Percentiles rank a stretch among this genome's conserved stretches.
These are phyloP conservation scores for Dendryphion nanum DNA, from an alignment of 2,329 filamentous ascomycete genomes.

Conservation along the genomic window DNA sequence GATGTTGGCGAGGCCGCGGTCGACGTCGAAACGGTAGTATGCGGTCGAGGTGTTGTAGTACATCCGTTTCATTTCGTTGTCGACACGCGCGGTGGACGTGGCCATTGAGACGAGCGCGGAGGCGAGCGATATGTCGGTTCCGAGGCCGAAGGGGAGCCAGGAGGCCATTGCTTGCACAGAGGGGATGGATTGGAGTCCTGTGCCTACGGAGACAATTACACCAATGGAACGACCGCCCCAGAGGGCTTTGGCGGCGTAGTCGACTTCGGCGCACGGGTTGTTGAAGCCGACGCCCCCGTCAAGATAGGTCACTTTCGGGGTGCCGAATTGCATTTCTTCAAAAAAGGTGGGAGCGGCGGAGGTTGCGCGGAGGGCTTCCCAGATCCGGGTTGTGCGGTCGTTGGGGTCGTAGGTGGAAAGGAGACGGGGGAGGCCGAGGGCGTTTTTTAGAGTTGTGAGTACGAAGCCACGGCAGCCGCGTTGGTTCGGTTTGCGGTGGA, in stretches of 20 bases:
- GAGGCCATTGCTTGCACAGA: slow-evolving; percentile 35
- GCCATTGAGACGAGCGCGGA: slow-evolving; percentile 39
- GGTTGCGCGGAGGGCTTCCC: slow-evolving; percentile 54
- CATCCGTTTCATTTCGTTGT: slow-evolving; percentile 43
- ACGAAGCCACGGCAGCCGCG: slow-evolving; percentile 40
- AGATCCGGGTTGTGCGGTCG: slow-evolving; percentile 40
- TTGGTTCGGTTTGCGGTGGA: slow-evolving; percentile 32
- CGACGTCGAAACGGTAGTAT: slow-evolving; percentile 42
- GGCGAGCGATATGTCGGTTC: slow-evolving; percentile 37
- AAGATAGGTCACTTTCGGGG: slow-evolving; percentile 47
- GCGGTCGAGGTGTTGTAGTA: slow-evolving; percentile 36
- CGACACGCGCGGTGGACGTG: slow-evolving; percentile 37
- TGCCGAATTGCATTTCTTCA: slow-evolving; percentile 51
- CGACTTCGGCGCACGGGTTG: slow-evolving; percentile 53
- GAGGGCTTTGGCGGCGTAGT: slow-evolving; percentile 46
- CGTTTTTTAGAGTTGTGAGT: slow-evolving; percentile 39
- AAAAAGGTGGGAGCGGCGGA: slow-evolving; percentile 52
- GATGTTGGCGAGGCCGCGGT: slow-evolving; percentile 39
- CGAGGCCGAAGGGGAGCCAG: slow-evolving; percentile 41
- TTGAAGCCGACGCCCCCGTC: slow-evolving; percentile 52
- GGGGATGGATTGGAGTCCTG: slow-evolving; percentile 39
- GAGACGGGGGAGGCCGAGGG: slow-evolving; percentile 35
- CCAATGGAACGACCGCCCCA: slow-evolving; percentile 38
- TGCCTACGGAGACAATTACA: slow-evolving; percentile 41
- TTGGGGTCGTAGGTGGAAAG: slow-evolving; percentile 41